Base-by-base conservation (phyloP, 2,329 filamentous ascomycete species). In the Cephalotrichum gorgonifer region DNA sequence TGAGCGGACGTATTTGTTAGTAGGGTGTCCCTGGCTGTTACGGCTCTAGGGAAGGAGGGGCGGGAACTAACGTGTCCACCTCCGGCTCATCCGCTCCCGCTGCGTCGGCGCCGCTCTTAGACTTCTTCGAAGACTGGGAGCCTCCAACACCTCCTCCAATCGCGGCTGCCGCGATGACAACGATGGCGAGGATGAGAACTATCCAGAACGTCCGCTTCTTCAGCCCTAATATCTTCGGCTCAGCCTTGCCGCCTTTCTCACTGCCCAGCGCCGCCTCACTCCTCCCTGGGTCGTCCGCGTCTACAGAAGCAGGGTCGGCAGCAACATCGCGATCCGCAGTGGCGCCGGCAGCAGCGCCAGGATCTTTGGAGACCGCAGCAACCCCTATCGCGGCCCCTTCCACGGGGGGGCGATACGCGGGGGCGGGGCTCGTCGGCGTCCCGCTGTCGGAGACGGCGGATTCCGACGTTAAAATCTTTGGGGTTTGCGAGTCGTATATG, bases 171-270 rank as follows among this genome's bases (percentile, higher is more conserved):
- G 41, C 47, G 28, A 49, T 35, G 5, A 44, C 23, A 14, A 49
- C 20, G 12, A 44, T 22, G 9, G 20, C 27, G 31, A 38, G 11
- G 12, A 43, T 25, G 14, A 49, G 22, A 11, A 44, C 17, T 33
- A 49, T 49, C 5, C 30, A 35, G n/a, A 49, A 49, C 4, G 42
- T 33, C 20, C 43, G 43, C 25, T 17, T 39, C 30, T 49, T 49
- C 11, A 49, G 20, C 27, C 47, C 47, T 28, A 42, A 44, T 43
- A 49, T 49, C 47, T 20, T 49, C n/a, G n/a, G 17, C 11, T 30
- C 47, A 8, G 22, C 26, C 23, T 35, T n/a, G n/a, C n/a, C n/a
- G n/a, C n/a, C n/a, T n/a, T n/a, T 41, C 20, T 43, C 42, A 6
- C n/a, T 41, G 22, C 11, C 41, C 22, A 28, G 12, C 3, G 22